Percentiles rank a stretch among this genome's conserved stretches.
These are phyloP conservation scores for Xylaria polymorpha DNA, from an alignment of 2,329 filamentous ascomycete genomes.

Conservation along the genomic window DNA sequence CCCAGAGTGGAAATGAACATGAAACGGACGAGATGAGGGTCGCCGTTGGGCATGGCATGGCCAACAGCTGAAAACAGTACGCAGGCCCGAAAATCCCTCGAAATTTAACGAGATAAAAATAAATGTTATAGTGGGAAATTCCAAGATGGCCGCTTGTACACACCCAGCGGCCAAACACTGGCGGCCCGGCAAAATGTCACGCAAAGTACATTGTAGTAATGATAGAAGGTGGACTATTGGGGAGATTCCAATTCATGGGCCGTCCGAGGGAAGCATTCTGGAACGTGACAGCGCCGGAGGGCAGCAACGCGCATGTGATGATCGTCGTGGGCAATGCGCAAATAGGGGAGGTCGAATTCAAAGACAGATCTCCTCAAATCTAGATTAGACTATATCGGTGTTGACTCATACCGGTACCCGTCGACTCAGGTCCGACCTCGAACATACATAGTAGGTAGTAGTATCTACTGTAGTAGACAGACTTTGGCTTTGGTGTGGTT, in stretches of 20 bases:
- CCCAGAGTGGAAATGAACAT: conserved; percentile 30
- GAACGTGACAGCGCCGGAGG: conserved; percentile 7
- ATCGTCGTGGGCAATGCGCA: conserved; percentile 4
- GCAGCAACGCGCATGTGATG: conserved; percentile 16
- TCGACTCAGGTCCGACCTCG: conserved; percentile 23
- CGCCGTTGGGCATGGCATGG: conserved; percentile 34
- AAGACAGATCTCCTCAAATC: conserved; percentile 21
- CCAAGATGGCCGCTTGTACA: conserved; percentile 16
- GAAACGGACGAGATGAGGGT: conserved; percentile 37
- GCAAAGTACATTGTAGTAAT: conserved; percentile 30
- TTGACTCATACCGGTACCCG: conserved; percentile 34
- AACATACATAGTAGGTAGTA: not conserved
- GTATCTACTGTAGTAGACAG: too few species aligned
- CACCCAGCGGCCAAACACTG: conserved; percentile 14
- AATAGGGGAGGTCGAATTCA: conserved; percentile 28
- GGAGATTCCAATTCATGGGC: conserved; percentile 31
- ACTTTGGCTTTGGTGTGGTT: not conserved
- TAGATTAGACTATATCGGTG: conserved; percentile 24
- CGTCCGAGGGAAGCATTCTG: conserved; percentile 5
- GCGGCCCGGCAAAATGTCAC: conserved; percentile 26
- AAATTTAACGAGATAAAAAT: conserved; percentile 40
- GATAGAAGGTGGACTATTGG: conserved; percentile 30
- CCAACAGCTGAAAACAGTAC: conserved; percentile 34
- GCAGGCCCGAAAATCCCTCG: conserved; percentile 36
- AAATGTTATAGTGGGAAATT: conserved; percentile 33